A percentile compares a stretch with the other conserved stretches of the same genome.
Conservation (phyloP, 768 basidiomycete genomes). For the Collybiopsis luxurians region DNA sequence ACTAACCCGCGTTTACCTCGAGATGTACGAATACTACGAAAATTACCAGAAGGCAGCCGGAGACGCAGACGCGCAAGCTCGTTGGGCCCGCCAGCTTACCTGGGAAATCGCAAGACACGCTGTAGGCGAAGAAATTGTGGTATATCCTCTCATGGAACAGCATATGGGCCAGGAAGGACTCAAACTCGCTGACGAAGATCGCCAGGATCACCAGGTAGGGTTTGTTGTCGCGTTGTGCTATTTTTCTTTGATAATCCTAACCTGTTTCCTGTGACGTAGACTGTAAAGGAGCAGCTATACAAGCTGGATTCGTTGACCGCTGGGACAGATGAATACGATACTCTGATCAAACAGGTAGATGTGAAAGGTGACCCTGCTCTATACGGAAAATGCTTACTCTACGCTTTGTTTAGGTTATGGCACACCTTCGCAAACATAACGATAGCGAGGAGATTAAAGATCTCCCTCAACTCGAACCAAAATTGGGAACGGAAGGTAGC, state of each 20-base stretch:
- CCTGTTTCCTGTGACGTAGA: conserved; percentile 12
- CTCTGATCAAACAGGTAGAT: conserved; percentile 31
- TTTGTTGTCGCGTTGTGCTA: no score
- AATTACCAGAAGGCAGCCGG: conserved; percentile 40
- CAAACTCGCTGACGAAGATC: conserved; percentile 51
- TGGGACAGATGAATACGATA: conserved; percentile 41
- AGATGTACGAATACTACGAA: conserved; percentile 60
- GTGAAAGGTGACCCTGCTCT: no score
- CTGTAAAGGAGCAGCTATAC: conserved; percentile 39
- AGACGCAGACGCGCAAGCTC: conserved; percentile 44
- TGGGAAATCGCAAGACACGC: conserved; percentile 66
- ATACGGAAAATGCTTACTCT: background rate
- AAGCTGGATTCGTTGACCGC: conserved; percentile 42
- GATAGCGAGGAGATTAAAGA: conserved; percentile 58
- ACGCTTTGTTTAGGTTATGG: conserved; percentile 32
- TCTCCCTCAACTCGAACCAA: conserved; percentile 49
- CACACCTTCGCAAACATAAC: conserved; percentile 49
- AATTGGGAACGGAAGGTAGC: conserved; percentile 42
- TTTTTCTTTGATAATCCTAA: background rate
- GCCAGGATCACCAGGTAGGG: conserved; percentile 52
- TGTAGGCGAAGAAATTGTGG: conserved; percentile 60
- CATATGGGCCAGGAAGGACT: conserved; percentile 50
- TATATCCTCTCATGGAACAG: conserved; percentile 61
- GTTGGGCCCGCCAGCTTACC: conserved; percentile 51
- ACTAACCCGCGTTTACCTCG: conserved; percentile 10